A percentile compares a stretch with the other conserved stretches of the same genome.
Evolutionary conservation across 192 early-diverging fungal genomes (phyloP).

Genomic region (Backusella macrospora): DNA sequence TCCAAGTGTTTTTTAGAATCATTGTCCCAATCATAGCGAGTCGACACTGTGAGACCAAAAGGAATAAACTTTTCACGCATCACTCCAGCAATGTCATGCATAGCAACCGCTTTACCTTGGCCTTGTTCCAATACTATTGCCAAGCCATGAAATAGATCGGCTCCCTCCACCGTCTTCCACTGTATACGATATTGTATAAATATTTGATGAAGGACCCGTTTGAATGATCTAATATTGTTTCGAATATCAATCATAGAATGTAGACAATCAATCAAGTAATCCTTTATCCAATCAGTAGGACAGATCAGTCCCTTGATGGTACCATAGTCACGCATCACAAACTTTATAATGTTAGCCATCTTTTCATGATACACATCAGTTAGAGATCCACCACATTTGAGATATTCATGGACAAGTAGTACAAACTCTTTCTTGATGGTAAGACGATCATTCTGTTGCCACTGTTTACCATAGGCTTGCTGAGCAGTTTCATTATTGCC

Average conservation of each 20-base stretch:
- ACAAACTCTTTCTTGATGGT: constrained; percentile 60
- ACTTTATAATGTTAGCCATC: constrained; percentile 48
- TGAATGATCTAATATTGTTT: constrained; percentile 33
- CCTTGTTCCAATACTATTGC: constrained; percentile 40
- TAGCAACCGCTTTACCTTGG: constrained; percentile 34
- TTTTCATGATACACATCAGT: constrained; percentile 49
- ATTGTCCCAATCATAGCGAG: constrained; percentile 46
- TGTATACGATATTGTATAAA: constrained; percentile 36
- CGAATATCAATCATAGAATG: constrained; percentile 29
- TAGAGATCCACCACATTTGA: constrained; percentile 45
- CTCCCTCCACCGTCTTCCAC: constrained; percentile 51
- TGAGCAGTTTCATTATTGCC: constrained; percentile 10
- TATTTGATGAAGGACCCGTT: constrained; percentile 32
- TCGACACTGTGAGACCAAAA: constrained; percentile 40
- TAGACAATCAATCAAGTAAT: constrained; percentile 49
- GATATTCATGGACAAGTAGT: constrained; percentile 47
- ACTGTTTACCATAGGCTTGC: constrained; percentile 52
- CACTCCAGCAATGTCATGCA: constrained; percentile 38
- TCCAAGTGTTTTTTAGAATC: constrained; percentile 34
- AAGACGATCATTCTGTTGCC: constrained; percentile 61
- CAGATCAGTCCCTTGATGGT: constrained; percentile 36
- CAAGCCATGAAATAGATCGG: constrained; percentile 51
- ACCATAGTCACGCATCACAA: constrained; percentile 52
- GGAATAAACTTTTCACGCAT: constrained; percentile 48
- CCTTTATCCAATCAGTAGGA: constrained; percentile 50